These are phyloP conservation scores for Pyrenophora teres DNA, from an alignment of 2,329 filamentous ascomycete species.

Conservation along the genomic window DNA sequence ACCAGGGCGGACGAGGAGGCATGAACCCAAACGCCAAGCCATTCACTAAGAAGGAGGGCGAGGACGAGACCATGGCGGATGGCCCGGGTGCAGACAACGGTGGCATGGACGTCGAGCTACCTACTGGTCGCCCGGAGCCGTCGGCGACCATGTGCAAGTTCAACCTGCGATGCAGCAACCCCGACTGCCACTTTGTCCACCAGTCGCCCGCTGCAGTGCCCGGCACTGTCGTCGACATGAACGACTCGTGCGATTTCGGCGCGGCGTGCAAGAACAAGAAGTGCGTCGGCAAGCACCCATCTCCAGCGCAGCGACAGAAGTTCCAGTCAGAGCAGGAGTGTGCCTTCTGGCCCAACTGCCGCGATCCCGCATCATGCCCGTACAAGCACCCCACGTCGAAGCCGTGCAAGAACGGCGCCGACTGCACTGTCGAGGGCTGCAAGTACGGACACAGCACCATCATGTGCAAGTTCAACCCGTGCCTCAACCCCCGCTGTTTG, in stretches of 20 bases:
- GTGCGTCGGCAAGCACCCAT: constrained; percentile 89
- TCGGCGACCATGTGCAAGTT: constrained; percentile 80
- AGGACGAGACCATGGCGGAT: constrained; percentile 47
- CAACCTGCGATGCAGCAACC: constrained; percentile 86
- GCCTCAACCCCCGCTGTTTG: constrained; percentile 82
- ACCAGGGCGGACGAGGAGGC: constrained; percentile 27
- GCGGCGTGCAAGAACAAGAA: constrained; percentile 95
- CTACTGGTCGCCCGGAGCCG: constrained; percentile 58
- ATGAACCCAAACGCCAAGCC: constrained; percentile 60
- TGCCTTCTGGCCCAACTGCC: constrained; percentile 90
- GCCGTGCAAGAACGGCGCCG: constrained; percentile 86
- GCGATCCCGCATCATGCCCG: constrained; percentile 76
- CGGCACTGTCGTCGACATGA: constrained; percentile 75
- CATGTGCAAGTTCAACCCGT: constrained; percentile 89
- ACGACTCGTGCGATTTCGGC: constrained; percentile 80
- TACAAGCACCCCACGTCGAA: constrained; percentile 90
- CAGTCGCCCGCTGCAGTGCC: constrained; percentile 89
- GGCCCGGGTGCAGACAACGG: constrained; percentile 46
- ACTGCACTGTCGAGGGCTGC: constrained; percentile 81
- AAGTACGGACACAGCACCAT: constrained; percentile 87
- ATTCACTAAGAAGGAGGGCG: constrained; percentile 54
- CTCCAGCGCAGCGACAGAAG: constrained; percentile 76
- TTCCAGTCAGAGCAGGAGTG: constrained; percentile 86
- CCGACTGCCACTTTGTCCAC: constrained; percentile 89
- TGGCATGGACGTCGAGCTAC: constrained; percentile 66